Conservation (phyloP, 106 monocot species). For the Narthecium ossifragum region DNA sequence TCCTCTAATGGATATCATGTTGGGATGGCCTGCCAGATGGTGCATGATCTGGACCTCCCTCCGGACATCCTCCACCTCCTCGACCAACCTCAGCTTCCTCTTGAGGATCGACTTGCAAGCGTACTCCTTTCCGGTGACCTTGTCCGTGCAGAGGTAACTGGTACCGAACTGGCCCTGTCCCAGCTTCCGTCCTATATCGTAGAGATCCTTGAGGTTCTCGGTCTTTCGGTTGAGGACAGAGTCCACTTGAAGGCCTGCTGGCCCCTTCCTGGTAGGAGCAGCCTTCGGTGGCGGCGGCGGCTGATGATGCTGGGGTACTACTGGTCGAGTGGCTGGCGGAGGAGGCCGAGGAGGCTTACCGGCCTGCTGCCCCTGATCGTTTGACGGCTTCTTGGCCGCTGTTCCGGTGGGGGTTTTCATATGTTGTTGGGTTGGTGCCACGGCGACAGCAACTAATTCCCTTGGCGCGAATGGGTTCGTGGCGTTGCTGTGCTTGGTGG, state of each 20-base stretch:
- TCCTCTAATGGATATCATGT: slow-evolving; percentile 27
- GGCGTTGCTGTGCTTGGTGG: too few relatives aligned
- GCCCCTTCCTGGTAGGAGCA: not conserved
- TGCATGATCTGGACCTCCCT: slow-evolving; percentile 44
- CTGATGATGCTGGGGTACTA: not conserved
- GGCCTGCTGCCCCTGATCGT: too few relatives aligned
- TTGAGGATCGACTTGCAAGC: slow-evolving; percentile 41
- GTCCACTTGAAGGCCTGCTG: slow-evolving; percentile 6
- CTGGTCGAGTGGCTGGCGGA: slow-evolving; percentile 18
- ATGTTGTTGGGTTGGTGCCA: too few relatives aligned
- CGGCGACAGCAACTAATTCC: too few relatives aligned
- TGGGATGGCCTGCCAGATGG: slow-evolving; percentile 24
- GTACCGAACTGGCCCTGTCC: slow-evolving; percentile 36
- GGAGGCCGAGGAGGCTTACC: too few relatives aligned
- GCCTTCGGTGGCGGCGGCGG: not conserved
- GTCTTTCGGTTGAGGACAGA: slow-evolving; percentile 13
- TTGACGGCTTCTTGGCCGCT: too few relatives aligned
- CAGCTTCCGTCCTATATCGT: slow-evolving; percentile 24
- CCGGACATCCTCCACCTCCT: slow-evolving; percentile 31
- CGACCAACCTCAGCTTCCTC: slow-evolving; percentile 22
- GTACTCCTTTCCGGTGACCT: slow-evolving; percentile 23
- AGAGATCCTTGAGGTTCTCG: slow-evolving; percentile 28
- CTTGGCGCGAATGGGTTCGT: too few relatives aligned
- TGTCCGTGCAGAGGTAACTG: slow-evolving; percentile 30
- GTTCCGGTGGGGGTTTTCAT: too few relatives aligned